Evolutionary conservation across 2,329 filamentous ascomycete genomes (phyloP), one percentile per base, ranked within the genome.

Genomic region (Colletotrichum abscissum): DNA sequence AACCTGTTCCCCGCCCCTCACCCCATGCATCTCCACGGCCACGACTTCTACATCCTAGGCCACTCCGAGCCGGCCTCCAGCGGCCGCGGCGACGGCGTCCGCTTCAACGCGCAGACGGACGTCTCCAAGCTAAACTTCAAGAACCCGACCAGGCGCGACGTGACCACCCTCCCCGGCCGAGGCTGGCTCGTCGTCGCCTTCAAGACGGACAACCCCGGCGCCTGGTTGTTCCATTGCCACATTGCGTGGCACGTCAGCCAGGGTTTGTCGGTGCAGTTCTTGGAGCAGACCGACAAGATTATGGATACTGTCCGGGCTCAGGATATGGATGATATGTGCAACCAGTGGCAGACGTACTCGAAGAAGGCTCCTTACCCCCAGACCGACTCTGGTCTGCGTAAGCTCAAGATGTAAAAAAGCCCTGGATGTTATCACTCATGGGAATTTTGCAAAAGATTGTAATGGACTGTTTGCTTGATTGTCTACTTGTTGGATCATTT

Each of bases 231-330:
- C 78, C 85, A 87, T 75, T 87, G 85, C 78, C 85, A 87, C 76
- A 87, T 87, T 73, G 84, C 84, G 12, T 87, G 84, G 86, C 88
- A 89, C 75, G 80, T 86, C 33, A 80, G 78, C 65, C 82, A 84
- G 67, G 87, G 86, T n/a, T 80, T 90, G 8, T 85, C 83, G 4
- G 79, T 89, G 28, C 87, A 90, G 78, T 88, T 90, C 77, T 76
- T 90, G 33, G 89, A 81, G 77, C 77, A 78, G 26, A 35, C 65
- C 24, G 24, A 49, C n/a, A 75, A 77, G 19, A 77, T 77, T n/a
- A 19, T 56, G 24, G 65, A 42, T 14, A 38, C 30, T 3, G 19
- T 74, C 52, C 67, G 57, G 63, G 38, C 67, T 4, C 14, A 49
- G 12, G 67, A 67, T 7, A 59, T 74, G 2, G 72, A 74, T 11